Percentiles rank a stretch among this genome's conserved stretches.
Conservation (phyloP, 2,329 filamentous ascomycete genomes). For the Alternaria triticina region DNA sequence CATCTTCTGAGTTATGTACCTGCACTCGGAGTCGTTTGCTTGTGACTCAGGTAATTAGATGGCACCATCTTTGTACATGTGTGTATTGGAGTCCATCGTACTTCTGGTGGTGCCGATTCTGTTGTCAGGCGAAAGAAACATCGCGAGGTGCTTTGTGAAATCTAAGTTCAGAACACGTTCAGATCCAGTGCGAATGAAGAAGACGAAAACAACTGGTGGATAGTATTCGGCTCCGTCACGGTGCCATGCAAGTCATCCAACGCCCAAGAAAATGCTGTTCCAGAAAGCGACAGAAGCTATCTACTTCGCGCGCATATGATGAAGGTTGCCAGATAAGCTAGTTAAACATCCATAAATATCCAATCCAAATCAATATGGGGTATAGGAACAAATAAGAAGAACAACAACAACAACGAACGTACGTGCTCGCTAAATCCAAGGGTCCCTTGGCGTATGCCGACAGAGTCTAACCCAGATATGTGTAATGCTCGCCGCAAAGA, state of each 20-base stretch:
- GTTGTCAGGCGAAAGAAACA: background rate
- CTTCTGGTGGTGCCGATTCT: background rate
- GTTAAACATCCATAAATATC: conserved; percentile 2
- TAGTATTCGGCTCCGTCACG: background rate
- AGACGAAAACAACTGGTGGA: background rate
- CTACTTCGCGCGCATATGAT: background rate
- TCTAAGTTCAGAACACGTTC: background rate
- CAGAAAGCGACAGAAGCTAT: background rate
- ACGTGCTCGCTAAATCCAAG: conserved; percentile 5
- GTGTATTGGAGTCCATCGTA: background rate
- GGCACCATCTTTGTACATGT: background rate
- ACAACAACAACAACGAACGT: conserved; percentile 4
- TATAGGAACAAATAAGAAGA: conserved; percentile 9
- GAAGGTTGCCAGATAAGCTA: background rate
- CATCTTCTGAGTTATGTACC: too few relatives aligned
- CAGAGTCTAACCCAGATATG: conserved; percentile 4
- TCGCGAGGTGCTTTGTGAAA: background rate
- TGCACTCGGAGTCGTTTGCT: background rate
- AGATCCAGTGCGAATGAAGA: background rate
- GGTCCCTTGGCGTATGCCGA: background rate
- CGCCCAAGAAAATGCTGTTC: background rate
- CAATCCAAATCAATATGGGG: conserved; percentile 11
- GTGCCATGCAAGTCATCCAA: background rate
- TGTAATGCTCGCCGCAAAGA: background rate
- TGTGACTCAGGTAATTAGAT: background rate